Percentiles rank a stretch among this genome's conserved stretches.
These are phyloP conservation scores for Trichoderma guizhouense DNA, from an alignment of 2,329 filamentous ascomycete species.

Conservation along the genomic window DNA sequence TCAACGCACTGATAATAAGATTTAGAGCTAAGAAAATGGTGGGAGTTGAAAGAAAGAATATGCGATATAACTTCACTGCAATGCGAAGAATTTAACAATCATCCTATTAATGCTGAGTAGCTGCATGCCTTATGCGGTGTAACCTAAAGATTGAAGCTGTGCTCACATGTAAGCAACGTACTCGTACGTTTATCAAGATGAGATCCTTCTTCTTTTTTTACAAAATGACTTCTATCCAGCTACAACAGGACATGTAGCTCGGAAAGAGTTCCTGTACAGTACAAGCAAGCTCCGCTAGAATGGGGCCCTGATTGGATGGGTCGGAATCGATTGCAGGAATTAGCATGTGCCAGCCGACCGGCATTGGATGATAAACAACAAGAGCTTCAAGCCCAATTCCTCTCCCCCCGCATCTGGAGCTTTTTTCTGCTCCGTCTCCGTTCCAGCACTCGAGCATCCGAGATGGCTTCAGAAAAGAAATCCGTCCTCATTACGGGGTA, in stretches of 20 bases:
- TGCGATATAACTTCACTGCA: not conserved
- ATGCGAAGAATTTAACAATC: not conserved
- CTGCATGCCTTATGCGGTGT: not conserved
- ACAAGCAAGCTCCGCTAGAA: not conserved
- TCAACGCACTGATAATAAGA: not conserved
- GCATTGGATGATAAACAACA: not conserved
- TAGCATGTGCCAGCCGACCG: not conserved
- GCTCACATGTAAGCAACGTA: not conserved
- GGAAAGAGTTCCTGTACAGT: not conserved
- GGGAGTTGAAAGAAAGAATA: not conserved
- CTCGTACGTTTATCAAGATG: not conserved
- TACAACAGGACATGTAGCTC: not conserved
- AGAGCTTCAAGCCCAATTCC: not conserved
- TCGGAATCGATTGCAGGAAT: not conserved
- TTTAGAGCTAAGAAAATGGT: not conserved
- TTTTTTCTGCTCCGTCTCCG: not conserved
- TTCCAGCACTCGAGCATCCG: not conserved
- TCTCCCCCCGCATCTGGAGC: not conserved
- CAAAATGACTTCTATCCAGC: not conserved
- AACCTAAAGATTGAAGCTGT: not conserved
- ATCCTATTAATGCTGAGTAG: not conserved
- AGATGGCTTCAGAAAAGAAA: slow-evolving; percentile 34
- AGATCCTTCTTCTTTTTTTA: not conserved
- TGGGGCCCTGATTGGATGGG: not conserved
- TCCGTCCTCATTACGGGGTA: slow-evolving; percentile 51